Evolutionary conservation across 164 flowering plant species (phyloP).

Genomic region (Amborella trichopoda): DNA sequence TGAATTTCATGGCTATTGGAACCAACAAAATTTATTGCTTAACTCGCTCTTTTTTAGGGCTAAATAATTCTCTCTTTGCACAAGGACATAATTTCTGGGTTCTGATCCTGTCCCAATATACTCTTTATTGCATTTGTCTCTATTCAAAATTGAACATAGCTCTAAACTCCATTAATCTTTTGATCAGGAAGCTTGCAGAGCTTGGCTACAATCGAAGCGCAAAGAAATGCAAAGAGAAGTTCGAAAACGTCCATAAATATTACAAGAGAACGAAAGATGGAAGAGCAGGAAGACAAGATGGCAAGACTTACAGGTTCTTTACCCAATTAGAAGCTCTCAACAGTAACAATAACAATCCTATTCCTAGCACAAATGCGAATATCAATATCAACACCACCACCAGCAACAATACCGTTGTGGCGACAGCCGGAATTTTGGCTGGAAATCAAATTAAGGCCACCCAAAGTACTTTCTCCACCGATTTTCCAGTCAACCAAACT

Average conservation of each 20-base stretch:
- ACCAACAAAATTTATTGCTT: not conserved
- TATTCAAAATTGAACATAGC: not conserved
- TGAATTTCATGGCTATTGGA: not conserved
- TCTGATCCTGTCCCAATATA: too few relatives aligned
- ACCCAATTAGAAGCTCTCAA: slow-evolving; percentile 56
- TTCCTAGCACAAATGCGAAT: not conserved
- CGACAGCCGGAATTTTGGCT: too few relatives aligned
- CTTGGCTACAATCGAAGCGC: slow-evolving; percentile 46
- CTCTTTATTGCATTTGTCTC: not conserved
- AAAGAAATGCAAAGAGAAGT: slow-evolving; percentile 66
- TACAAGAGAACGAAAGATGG: slow-evolving; percentile 64
- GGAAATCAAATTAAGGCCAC: not conserved
- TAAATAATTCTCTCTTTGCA: too few relatives aligned
- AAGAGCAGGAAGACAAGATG: slow-evolving; percentile 58
- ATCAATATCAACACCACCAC: not conserved
- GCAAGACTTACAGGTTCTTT: slow-evolving; percentile 52
- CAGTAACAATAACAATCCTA: not conserved
- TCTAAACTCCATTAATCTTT: not conserved
- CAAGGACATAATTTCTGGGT: too few relatives aligned
- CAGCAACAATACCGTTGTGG: not conserved
- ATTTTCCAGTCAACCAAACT: not conserved
- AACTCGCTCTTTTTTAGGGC: not conserved
- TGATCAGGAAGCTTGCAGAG: slow-evolving; percentile 46
- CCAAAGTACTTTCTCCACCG: not conserved
- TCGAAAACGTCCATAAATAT: slow-evolving; percentile 67